Evolutionary conservation across 1,284 basidiomycete genomes (phyloP).

Genomic region (Pascua sp.): DNA sequence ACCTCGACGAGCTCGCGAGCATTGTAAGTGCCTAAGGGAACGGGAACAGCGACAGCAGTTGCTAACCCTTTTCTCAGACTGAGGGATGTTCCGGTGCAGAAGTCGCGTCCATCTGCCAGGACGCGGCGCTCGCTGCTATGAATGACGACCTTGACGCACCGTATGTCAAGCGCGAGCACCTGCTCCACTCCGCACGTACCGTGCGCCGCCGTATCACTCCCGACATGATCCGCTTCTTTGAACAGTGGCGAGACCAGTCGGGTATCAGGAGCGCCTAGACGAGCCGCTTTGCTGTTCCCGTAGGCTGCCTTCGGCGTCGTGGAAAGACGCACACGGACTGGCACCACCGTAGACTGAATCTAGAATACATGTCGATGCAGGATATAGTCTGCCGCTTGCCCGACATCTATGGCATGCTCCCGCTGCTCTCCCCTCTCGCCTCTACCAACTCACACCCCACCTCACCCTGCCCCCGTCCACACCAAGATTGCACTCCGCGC

Average conservation of each 20-base stretch:
- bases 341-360: not conserved
- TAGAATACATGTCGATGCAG: slow-evolving; percentile 14
- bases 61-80: slow-evolving; percentile 56
- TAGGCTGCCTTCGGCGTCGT: too few relatives aligned
- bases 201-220: slow-evolving; percentile 82
- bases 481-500: not conserved
- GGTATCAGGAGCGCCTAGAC: slow-evolving; percentile 43
- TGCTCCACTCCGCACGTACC: slow-evolving; percentile 67
- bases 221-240: slow-evolving; percentile 68
- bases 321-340: too few relatives aligned
- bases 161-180: slow-evolving; percentile 68
- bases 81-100: slow-evolving; percentile 96
- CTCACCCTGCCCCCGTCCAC: not conserved
- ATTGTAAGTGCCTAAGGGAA: slow-evolving; percentile 58
- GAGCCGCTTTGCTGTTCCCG: not conserved
- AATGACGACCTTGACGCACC: slow-evolving; percentile 73
- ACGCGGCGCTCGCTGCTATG: slow-evolving; percentile 90
- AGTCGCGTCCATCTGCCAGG: slow-evolving; percentile 86
- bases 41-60: not conserved
- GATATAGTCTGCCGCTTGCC: not conserved
- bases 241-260: slow-evolving; percentile 56
- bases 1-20: slow-evolving; percentile 66
- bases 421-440: not conserved
- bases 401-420: not conserved
- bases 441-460: not conserved